phyloP scores from a whole-genome alignment of 2,329 filamentous ascomycete genomes.

The Arthrinium puccinioides region DNA sequence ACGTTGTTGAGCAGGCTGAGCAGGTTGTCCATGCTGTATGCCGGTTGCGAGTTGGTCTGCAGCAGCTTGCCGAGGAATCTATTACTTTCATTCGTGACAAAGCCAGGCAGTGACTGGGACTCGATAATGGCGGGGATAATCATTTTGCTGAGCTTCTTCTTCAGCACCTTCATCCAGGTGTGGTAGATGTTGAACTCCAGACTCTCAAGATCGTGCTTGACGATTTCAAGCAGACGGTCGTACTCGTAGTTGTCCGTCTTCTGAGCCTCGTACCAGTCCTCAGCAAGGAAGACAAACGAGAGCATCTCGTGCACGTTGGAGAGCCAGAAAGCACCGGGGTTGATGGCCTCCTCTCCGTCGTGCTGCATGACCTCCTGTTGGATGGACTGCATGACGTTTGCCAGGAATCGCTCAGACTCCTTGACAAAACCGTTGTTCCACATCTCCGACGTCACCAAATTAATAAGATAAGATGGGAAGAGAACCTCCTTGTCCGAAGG shows the following conservation, averaged over 20 bases:
- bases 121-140: constrained; percentile 99
- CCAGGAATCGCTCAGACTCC: constrained; percentile 96
- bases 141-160: constrained; percentile 99
- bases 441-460: constrained; percentile 98
- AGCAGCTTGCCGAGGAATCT: constrained; percentile 96
- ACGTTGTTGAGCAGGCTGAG: constrained; percentile 93
- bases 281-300: constrained; percentile 96
- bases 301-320: constrained; percentile 99
- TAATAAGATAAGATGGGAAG: constrained; percentile 98
- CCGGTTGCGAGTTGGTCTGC: constrained; percentile 80
- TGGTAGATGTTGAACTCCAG: constrained; percentile 99
- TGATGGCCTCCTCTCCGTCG: constrained; percentile 93
- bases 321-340: constrained; percentile 96
- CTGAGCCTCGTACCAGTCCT: constrained; percentile 99
- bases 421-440: constrained; percentile 99
- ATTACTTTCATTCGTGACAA: constrained; percentile 97
- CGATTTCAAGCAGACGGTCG: constrained; percentile 92
- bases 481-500: constrained; percentile 97
- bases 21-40: constrained; percentile 99
- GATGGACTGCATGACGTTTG: constrained; percentile 99
- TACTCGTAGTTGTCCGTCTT: constrained; percentile 99
- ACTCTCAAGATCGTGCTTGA: constrained; percentile 97
- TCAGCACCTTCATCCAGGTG: constrained; percentile 99
- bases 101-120: constrained; percentile 93
- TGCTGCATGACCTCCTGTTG: constrained; percentile 99